Conservation (phyloP, 306 rosid genomes). For the Trifolium subterraneum region DNA sequence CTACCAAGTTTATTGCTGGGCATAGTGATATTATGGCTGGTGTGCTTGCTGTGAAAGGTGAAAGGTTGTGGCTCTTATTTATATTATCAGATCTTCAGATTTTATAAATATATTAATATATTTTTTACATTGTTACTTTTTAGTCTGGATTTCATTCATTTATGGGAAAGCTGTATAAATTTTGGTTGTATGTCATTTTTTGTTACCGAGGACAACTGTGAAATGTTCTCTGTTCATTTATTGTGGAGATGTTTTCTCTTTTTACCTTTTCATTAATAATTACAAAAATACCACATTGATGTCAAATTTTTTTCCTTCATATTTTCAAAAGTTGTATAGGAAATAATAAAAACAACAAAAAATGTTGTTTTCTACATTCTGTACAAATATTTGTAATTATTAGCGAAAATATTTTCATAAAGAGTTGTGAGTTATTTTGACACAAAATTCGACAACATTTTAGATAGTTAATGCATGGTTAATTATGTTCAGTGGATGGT, state of each 20-base stretch:
- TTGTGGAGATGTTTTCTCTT: neutral
- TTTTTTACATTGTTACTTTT: slow-evolving; percentile 16
- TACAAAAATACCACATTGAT: too few species aligned
- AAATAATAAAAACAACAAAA: too few species aligned
- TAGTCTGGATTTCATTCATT: slow-evolving; percentile 18
- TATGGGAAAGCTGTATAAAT: slow-evolving; percentile 3
- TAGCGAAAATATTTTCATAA: too few species aligned
- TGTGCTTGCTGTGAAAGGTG: slow-evolving; percentile 85
- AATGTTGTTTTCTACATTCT: too few species aligned
- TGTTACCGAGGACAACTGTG: neutral
- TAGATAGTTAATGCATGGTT: neutral
- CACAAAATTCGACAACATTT: too few species aligned
- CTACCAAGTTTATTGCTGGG: slow-evolving; percentile 93
- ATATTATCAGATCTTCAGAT: slow-evolving; percentile 35
- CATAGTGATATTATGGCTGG: slow-evolving; percentile 96
- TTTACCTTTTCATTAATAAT: too few species aligned
- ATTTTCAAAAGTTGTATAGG: too few species aligned
- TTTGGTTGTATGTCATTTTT: slow-evolving; percentile 1
- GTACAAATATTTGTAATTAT: too few species aligned
- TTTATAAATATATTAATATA: slow-evolving; percentile 1
- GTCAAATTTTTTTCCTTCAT: too few species aligned
- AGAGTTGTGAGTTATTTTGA: too few species aligned
- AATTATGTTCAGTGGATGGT: too few species aligned
- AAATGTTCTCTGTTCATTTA: slow-evolving; percentile 11
- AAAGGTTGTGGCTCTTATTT: slow-evolving; percentile 60